phyloP scores from a whole-genome alignment of 257 asterid species.

The Primulina huaijiensis region DNA sequence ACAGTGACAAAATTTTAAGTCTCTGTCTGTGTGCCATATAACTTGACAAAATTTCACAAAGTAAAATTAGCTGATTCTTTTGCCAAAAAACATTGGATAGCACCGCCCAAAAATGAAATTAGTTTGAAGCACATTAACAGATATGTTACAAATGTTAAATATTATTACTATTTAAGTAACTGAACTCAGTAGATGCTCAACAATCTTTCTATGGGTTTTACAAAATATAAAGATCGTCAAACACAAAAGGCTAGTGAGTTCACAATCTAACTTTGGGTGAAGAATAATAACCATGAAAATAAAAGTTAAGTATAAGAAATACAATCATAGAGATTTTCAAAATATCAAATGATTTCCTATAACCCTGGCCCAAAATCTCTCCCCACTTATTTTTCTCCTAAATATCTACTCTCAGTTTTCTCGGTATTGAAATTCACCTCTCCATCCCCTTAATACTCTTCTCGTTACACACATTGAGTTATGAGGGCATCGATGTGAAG shows the following conservation, averaged over 20 bases:
- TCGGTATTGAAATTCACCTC: no score
- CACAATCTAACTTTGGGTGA: background rate
- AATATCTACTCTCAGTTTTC: no score
- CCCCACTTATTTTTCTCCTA: no score
- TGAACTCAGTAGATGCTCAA: background rate
- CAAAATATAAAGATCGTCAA: background rate
- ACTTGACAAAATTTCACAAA: background rate
- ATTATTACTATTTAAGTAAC: background rate
- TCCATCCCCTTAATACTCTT: no score
- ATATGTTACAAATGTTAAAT: background rate
- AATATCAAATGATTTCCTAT: no score
- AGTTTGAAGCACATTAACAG: background rate
- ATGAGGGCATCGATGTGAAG: no score
- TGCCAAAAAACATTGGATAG: background rate
- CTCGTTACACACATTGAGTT: no score
- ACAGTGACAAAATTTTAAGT: background rate
- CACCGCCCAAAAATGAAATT: background rate
- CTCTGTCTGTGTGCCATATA: background rate
- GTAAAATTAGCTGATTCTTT: no score
- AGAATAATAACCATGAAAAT: background rate
- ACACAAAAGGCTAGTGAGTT: background rate
- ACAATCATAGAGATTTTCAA: no score
- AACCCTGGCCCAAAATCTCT: no score
- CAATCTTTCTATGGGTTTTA: background rate
- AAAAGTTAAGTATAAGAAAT: background rate